These are phyloP conservation scores for Oenanthe sinensis DNA, from an alignment of 129 eudicot genomes.

Conservation along the genomic window DNA sequence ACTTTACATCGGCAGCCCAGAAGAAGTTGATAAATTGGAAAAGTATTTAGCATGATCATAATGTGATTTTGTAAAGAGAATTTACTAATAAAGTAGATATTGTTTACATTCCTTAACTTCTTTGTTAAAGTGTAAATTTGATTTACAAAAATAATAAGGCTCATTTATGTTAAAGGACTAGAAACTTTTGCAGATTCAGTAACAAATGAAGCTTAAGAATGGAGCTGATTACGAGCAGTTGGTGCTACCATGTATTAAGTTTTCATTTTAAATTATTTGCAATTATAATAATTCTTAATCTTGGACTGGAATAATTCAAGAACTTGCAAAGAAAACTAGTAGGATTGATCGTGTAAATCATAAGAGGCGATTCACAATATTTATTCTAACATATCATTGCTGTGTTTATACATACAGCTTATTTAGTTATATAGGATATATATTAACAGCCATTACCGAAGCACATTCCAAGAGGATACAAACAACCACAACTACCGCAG, in stretches of 20 bases:
- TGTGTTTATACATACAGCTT: background rate
- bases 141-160: background rate
- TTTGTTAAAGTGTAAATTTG: background rate
- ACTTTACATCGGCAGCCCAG: constrained; percentile 76
- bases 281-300: too few species aligned
- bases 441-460: background rate
- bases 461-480: background rate
- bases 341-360: too few species aligned
- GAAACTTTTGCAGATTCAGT: background rate
- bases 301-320: background rate
- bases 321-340: background rate
- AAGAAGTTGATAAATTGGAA: constrained; percentile 91
- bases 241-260: too few species aligned
- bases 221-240: too few species aligned
- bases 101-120: background rate
- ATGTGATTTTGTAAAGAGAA: constrained; percentile 11
- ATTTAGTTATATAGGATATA: background rate
- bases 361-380: background rate
- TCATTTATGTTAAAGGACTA: background rate
- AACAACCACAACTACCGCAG: background rate
- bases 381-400: background rate
- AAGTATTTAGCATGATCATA: constrained; percentile 52
- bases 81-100: background rate
- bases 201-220: background rate
- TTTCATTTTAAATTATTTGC: too few species aligned